These are phyloP conservation scores for Hsuehochloa calcarea DNA, from an alignment of 176 grass and related monocot genomes.

Conservation along the genomic window DNA sequence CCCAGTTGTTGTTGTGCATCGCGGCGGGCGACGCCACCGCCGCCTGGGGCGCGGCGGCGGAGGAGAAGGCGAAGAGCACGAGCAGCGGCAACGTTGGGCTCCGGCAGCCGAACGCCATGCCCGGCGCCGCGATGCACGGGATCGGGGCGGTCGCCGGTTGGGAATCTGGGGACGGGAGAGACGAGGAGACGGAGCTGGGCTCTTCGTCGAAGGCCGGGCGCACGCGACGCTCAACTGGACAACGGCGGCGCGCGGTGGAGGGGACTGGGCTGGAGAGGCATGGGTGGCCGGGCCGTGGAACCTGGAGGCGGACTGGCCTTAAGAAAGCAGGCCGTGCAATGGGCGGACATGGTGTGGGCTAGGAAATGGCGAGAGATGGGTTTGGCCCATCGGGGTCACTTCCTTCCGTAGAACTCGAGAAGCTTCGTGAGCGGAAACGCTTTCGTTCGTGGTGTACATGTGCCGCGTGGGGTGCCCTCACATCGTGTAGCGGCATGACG, in stretches of 20 bases:
- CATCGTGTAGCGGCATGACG: no score
- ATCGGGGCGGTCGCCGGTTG: not conserved
- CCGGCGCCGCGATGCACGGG: not conserved
- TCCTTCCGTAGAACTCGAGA: no score
- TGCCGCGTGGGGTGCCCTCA: no score
- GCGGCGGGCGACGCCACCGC: constrained; percentile 22
- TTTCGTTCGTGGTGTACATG: no score
- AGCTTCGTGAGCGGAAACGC: no score
- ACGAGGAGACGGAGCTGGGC: not conserved
- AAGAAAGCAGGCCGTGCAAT: not conserved
- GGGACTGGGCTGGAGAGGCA: not conserved
- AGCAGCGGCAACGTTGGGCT: not conserved
- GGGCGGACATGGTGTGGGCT: not conserved
- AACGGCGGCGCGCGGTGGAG: not conserved
- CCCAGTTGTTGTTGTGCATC: constrained; percentile 99
- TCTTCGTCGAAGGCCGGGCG: not conserved
- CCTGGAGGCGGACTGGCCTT: not conserved
- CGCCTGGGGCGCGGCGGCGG: not conserved
- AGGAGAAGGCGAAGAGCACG: not conserved
- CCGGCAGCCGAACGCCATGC: constrained; percentile 29
- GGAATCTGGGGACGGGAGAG: not conserved
- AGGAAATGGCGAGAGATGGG: no score
- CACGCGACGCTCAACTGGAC: not conserved
- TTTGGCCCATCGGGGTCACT: not conserved
- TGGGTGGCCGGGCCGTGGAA: not conserved